Evolutionary conservation across 2,329 filamentous ascomycete genomes (phyloP), one percentile per base, ranked within the genome.

Genomic region (Fusarium keratoplasticum): DNA sequence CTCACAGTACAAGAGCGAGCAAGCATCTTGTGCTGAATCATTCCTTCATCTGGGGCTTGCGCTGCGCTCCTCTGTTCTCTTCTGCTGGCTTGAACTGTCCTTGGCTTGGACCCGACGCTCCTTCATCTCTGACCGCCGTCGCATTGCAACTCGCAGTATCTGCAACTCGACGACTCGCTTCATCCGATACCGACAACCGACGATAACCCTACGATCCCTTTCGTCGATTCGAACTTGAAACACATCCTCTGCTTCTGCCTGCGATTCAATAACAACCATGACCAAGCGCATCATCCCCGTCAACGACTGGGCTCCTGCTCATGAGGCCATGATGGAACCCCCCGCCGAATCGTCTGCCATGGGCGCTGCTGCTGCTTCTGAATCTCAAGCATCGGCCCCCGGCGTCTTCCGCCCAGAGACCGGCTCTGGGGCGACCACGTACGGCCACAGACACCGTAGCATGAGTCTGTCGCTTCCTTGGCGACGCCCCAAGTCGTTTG

Each of bases 401-500:
- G 44, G 18, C 61, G 33, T 40, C 35, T 57, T 61, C n/a, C 54
- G 50, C 59, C 59, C 58, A 59, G 70, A 73, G 42, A 54, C 66
- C 33, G 66, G 27, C 31, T 50, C 63, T 14, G 57, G 57, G 44
- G 66, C 66, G 50, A 61, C 69, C 38, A 29, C 44, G 36, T 50
- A 40, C 63, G 80, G 82, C n/a, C 82, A 81, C 69, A 85, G 85
- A 25, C 80, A 83, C 42, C 84, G 87, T 61, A 88, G 86, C 80
- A 81, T 87, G 76, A 89, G 87, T 78, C 80, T 87, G 57, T 87
- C 87, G 8, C 76, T 88, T 16, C 82, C 85, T 8, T 88, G 87
- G 86, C 85, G 85, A 54, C 85, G 84, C 47, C 84, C 85, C 31
- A 88, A 86, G 77, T 85, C 85, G 1, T 78, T 83, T 25, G 69